Conservation (phyloP, 768 basidiomycete genomes). For the Boletus rufocinnamomeus region DNA sequence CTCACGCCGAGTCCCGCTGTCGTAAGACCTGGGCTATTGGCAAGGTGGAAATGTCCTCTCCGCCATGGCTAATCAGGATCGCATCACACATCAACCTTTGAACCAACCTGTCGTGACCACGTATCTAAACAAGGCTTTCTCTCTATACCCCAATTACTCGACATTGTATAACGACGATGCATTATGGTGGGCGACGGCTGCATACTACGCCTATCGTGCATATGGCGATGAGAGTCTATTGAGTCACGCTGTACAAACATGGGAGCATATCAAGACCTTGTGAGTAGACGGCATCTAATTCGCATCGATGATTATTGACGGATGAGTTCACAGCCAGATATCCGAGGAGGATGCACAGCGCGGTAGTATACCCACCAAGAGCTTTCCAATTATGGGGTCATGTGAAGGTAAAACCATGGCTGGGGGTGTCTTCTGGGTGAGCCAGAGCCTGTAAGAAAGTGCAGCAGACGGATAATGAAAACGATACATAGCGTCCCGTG, state of each 20-base stretch:
- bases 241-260: constrained; percentile 47
- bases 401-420: constrained; percentile 54
- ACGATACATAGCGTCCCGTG: constrained; percentile 41
- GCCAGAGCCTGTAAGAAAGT: background rate
- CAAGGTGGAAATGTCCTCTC: constrained; percentile 54
- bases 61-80: constrained; percentile 43
- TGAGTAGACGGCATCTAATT: constrained; percentile 26
- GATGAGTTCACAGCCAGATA: constrained; percentile 25
- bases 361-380: constrained; percentile 43
- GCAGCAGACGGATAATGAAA: background rate
- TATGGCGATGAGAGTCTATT: constrained; percentile 47
- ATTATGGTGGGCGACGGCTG: constrained; percentile 56
- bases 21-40: constrained; percentile 52
- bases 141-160: constrained; percentile 11
- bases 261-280: constrained; percentile 51
- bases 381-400: constrained; percentile 41
- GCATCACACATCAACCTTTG: background rate
- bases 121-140: constrained; percentile 11
- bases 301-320: background rate
- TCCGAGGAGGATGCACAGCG: constrained; percentile 42
- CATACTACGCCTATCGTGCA: constrained; percentile 49
- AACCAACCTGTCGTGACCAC: constrained; percentile 10
- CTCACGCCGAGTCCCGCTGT: background rate
- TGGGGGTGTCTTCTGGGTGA: constrained; percentile 58
- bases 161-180: constrained; percentile 25